Conservation (phyloP, 768 basidiomycete genomes). For the Calvatia gigantea region DNA sequence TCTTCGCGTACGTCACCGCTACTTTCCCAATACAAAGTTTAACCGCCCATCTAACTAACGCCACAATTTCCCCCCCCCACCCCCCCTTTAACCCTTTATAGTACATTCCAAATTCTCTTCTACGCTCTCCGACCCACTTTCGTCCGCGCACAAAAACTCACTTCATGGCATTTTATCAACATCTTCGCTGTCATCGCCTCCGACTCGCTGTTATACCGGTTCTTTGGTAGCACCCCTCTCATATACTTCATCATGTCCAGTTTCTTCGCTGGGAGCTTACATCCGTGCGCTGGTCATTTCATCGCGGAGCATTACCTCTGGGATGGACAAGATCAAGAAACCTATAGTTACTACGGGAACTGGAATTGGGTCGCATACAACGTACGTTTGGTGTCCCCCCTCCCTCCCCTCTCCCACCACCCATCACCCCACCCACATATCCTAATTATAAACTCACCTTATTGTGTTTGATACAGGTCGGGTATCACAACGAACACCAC, state of each 20-base stretch:
- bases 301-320: slow-evolving; percentile 97
- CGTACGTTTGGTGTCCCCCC: slow-evolving; percentile 46
- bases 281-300: slow-evolving; percentile 96
- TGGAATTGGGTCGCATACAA: slow-evolving; percentile 93
- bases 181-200: slow-evolving; percentile 64
- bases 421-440: slow-evolving; percentile 1
- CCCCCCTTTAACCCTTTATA: slow-evolving; percentile 24
- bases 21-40: slow-evolving; percentile 23
- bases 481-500: slow-evolving; percentile 99
- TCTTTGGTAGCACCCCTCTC: slow-evolving; percentile 44
- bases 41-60: too few species aligned
- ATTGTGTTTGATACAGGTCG: slow-evolving; percentile 54
- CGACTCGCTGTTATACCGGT: slow-evolving; percentile 60
- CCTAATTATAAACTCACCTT: background rate
- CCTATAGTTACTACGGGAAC: slow-evolving; percentile 94
- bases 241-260: slow-evolving; percentile 84
- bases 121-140: slow-evolving; percentile 96
- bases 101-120: slow-evolving; percentile 97
- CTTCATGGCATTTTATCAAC: slow-evolving; percentile 85
- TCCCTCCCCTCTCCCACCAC: slow-evolving; percentile 9
- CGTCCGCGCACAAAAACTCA: slow-evolving; percentile 78
- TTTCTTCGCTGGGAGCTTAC: slow-evolving; percentile 95
- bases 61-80: background rate
- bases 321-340: slow-evolving; percentile 92
- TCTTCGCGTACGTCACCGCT: slow-evolving; percentile 76